phyloP scores from a whole-genome alignment of 2,329 filamentous ascomycete genomes.

The Ophiobolus disseminans region DNA sequence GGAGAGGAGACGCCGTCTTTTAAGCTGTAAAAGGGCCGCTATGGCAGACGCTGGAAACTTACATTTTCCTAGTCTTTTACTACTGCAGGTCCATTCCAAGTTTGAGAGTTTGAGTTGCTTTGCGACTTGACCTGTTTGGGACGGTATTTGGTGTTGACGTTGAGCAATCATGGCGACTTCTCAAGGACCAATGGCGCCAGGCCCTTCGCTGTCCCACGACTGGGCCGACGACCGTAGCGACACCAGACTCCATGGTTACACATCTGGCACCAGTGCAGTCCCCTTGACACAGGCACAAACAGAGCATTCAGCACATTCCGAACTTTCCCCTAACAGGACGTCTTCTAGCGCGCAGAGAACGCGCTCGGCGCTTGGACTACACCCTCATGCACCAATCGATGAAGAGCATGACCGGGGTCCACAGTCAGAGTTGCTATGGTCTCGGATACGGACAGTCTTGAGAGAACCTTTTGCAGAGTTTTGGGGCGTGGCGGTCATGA shows the following conservation, averaged over 20 bases:
- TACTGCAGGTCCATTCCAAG: background rate
- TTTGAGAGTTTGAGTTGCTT: background rate
- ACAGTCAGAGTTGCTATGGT: slow-evolving; percentile 49
- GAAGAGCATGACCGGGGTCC: slow-evolving; percentile 50
- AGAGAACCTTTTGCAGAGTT: slow-evolving; percentile 56
- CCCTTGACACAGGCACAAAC: slow-evolving; percentile 27
- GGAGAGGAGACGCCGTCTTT: slow-evolving; percentile 8
- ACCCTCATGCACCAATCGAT: slow-evolving; percentile 51
- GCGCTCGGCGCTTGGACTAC: slow-evolving; percentile 43
- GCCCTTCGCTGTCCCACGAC: slow-evolving; percentile 26
- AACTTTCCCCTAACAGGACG: slow-evolving; percentile 22
- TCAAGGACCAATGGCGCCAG: slow-evolving; percentile 23
- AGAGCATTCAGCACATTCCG: slow-evolving; percentile 21
- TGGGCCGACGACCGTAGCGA: slow-evolving; percentile 23
- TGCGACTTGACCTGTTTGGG: background rate
- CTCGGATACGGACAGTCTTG: slow-evolving; percentile 44
- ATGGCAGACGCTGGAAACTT: background rate
- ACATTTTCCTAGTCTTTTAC: background rate
- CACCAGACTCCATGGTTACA: slow-evolving; percentile 12
- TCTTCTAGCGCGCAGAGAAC: slow-evolving; percentile 32
- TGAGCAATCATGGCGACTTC: slow-evolving; percentile 9
- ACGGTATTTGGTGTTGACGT: background rate
- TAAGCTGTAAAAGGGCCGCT: slow-evolving; percentile 5
- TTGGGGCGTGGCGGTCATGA: slow-evolving; percentile 52
- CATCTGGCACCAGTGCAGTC: slow-evolving; percentile 15